These are phyloP conservation scores for Colletotrichum karsti DNA, from an alignment of 2,329 filamentous ascomycete genomes.

Conservation along the genomic window DNA sequence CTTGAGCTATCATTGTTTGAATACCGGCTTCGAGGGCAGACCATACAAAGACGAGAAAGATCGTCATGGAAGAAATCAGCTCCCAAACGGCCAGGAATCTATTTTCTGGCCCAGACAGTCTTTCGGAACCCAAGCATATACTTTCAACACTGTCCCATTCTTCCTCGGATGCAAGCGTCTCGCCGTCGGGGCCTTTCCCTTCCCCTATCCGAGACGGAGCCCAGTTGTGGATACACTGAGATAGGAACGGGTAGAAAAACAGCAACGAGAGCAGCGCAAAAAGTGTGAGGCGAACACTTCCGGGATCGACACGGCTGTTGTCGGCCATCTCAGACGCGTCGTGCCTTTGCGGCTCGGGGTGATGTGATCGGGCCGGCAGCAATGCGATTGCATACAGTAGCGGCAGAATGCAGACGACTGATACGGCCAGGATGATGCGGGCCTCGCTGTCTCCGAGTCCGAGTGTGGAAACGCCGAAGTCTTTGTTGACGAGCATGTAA, in stretches of 20 bases:
- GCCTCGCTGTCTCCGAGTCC: conserved; percentile 35
- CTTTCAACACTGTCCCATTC: neutral
- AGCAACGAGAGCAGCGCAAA: conserved; percentile 13
- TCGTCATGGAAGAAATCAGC: neutral
- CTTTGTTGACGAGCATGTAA: conserved; percentile 32
- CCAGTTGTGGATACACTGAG: conserved; percentile 33
- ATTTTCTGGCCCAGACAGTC: neutral
- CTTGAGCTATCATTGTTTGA: neutral
- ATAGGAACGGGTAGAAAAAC: conserved; percentile 36
- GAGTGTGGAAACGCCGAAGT: conserved; percentile 32
- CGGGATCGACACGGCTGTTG: neutral
- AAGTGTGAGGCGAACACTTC: too few relatives aligned
- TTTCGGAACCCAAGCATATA: neutral
- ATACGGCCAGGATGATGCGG: conserved; percentile 30
- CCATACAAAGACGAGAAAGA: conserved; percentile 4
- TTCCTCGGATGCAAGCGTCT: neutral
- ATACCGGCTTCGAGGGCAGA: neutral
- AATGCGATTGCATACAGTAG: conserved; percentile 32
- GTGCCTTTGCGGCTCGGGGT: neutral
- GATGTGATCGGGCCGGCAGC: neutral
- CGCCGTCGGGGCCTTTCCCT: neutral
- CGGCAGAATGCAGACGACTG: conserved; percentile 34
- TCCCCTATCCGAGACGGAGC: conserved; percentile 25
- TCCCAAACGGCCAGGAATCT: neutral
- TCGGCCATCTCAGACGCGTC: neutral